A percentile compares a stretch with the other conserved stretches of the same genome.
Conservation (phyloP, 768 basidiomycete species). For the Agaricus sinodeliciosus region DNA sequence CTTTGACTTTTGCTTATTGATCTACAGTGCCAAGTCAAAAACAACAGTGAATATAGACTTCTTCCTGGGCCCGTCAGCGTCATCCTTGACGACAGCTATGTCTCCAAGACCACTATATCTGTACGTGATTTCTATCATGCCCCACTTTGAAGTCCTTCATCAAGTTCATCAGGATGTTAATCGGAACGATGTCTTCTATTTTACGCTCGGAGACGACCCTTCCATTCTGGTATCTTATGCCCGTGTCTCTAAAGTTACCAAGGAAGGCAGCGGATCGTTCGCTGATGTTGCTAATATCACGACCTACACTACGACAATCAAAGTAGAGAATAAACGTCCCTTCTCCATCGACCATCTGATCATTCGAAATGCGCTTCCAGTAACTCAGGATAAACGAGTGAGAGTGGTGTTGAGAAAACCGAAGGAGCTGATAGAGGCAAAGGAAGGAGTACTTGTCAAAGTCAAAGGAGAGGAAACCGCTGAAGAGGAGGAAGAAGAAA, state of each 20-base stretch:
- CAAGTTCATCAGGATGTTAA: constrained; percentile 33
- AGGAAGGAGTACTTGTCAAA: constrained; percentile 30
- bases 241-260: constrained; percentile 29
- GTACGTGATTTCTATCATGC: constrained; percentile 20
- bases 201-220: constrained; percentile 45
- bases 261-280: constrained; percentile 33
- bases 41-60: constrained; percentile 50
- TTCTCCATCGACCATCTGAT: constrained; percentile 37
- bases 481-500: constrained; percentile 28
- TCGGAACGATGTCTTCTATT: constrained; percentile 44
- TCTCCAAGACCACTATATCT: constrained; percentile 43
- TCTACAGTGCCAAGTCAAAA: constrained; percentile 42
- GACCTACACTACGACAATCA: constrained; percentile 38
- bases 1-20: neutral
- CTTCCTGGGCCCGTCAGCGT: constrained; percentile 49
- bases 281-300: constrained; percentile 36
- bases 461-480: constrained; percentile 22
- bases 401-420: constrained; percentile 43
- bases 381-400: constrained; percentile 31
- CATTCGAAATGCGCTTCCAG: constrained; percentile 42
- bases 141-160: neutral
- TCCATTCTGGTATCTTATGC: constrained; percentile 38
- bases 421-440: constrained; percentile 36
- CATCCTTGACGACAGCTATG: constrained; percentile 50
- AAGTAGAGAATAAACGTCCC: constrained; percentile 41